Base-by-base conservation (phyloP, 2,329 filamentous ascomycete genomes). In the Kalmusia sp. region DNA sequence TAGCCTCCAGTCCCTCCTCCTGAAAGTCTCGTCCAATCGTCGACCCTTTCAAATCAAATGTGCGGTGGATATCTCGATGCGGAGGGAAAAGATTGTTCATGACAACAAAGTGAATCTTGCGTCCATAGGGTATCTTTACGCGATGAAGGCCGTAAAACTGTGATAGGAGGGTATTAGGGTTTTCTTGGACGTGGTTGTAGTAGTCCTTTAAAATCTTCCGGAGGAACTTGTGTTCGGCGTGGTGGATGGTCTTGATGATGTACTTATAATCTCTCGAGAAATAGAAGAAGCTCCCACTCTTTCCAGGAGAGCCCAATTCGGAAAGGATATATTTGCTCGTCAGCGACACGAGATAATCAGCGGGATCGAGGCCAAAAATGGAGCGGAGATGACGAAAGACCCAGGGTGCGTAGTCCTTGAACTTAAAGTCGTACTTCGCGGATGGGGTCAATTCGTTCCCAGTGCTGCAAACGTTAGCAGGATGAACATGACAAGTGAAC, bases 401-500 rank as follows among this genome's bases (percentile, higher is more conserved):
- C 93, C 93, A 98, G 52, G 95, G 95, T n/a, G 93, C 93, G 76
- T 99, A 99, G 78, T 99, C 95, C 80, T 99, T 99, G 83, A 99
- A 99, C 77, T 99, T 99, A 87, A 99, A 99, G 79, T 99, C 95
- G 80, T 99, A 99, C 78, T 99, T 98, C 64, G 95, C 93, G 57
- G 93, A 97, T 19, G 95, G 95, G 4, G 96, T 96, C 73, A 99
- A 82, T 80, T 99, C 95, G 74, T 97, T 97, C 61, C 95, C 95
- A 61, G 93, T 96, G 71, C 90, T 93, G 68, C 52, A 33, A 51
- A 25, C 30, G 83, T 79, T 43, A 65, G 58, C 49, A 40, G 22
- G 37, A 51, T 57, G 51, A 55, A 49, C 49, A 54, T 38, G 47
- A 34, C 58, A 52, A 19, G 35, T 54, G 31, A 59, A 55, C 41